Conservation (phyloP, 495 filamentous ascomycete genomes). For the Corynascus novoguineensis region DNA sequence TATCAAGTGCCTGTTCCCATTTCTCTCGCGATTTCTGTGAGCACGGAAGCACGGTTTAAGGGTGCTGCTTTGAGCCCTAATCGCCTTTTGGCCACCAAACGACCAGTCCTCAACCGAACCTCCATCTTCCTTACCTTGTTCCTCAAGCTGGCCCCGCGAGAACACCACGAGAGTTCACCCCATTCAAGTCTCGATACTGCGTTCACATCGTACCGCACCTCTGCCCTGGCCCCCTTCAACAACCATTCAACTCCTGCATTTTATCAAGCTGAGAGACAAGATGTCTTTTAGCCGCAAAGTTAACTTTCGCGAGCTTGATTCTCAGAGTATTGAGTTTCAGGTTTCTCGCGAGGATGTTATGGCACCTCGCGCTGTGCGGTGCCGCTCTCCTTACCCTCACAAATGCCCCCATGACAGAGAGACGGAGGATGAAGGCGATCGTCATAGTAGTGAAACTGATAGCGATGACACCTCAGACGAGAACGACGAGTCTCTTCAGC, state of each 20-base stretch:
- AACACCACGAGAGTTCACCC: background rate
- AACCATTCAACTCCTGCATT: background rate
- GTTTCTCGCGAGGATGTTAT: background rate
- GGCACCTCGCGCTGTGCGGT: background rate
- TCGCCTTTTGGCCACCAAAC: background rate
- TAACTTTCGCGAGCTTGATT: constrained; percentile 9
- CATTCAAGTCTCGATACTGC: background rate
- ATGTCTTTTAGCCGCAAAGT: constrained; percentile 11
- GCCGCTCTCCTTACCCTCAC: constrained; percentile 8
- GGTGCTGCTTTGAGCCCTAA: background rate
- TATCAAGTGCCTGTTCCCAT: background rate
- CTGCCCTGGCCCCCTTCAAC: background rate
- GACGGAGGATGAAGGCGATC: background rate
- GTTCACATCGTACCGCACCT: background rate
- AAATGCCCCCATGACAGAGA: background rate
- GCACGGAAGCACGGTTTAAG: background rate
- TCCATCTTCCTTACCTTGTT: background rate
- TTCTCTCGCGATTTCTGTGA: background rate
- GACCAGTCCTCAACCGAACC: background rate
- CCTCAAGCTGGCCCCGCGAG: background rate
- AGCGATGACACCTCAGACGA: constrained; percentile 40
- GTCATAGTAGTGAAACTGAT: constrained; percentile 12
- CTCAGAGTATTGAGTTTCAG: background rate
- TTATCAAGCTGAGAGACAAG: background rate
- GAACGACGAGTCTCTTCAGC: constrained; percentile 85